Base-by-base conservation (phyloP, 2,329 filamentous ascomycete genomes). In the Ceratocystis variospora region DNA sequence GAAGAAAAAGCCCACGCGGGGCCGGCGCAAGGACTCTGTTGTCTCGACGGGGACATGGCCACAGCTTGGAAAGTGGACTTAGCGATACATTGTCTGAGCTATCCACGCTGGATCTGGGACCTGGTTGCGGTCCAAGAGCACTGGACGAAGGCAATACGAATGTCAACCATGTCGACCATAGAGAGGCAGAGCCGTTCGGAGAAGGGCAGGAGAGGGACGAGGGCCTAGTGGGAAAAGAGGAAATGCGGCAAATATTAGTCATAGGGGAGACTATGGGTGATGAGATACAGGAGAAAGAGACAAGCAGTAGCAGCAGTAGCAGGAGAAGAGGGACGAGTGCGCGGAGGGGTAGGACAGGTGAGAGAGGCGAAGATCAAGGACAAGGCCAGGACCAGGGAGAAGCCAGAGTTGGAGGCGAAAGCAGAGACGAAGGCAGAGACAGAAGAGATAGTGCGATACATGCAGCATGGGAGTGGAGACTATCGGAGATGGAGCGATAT, bases 241-340 rank as follows among this genome's bases (percentile, higher is more conserved):
- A 59, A 37, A 59, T 59, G 28, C 55, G 55, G 28, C 55, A 59
- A 59, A 59, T 59, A 59, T 33, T 19, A 7, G 55, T n/a, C 25
- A 37, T 19, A 17, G 33, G 15, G 37, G 37, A 41, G 22, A 37
- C 55, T 33, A 37, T 19, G 31, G 15, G n/a, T 19, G 25, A 31
- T 7, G 28, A 37, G 31, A 31, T n/a, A n/a, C 25, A 33, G 25
- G 19, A 3, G 12, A 17, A 6, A 53, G 25, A 15, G 48, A 10
- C 22, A 15, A 53, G 28, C 28, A 19, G 7, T 10, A 19, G 17
- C 15, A 33, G 53, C 7, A 28, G 53, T 10, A 33, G 46, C 28
- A n/a, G 53, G 22, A 25, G 12, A 55, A 31, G 25, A 2, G 28
- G 25, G 5, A 10, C 8, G 8, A 55, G 50, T 55, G 12, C 19